Evolutionary conservation across 1,139 yeast genomes (phyloP).

Genomic region (Debaryomyces singareniensis): DNA sequence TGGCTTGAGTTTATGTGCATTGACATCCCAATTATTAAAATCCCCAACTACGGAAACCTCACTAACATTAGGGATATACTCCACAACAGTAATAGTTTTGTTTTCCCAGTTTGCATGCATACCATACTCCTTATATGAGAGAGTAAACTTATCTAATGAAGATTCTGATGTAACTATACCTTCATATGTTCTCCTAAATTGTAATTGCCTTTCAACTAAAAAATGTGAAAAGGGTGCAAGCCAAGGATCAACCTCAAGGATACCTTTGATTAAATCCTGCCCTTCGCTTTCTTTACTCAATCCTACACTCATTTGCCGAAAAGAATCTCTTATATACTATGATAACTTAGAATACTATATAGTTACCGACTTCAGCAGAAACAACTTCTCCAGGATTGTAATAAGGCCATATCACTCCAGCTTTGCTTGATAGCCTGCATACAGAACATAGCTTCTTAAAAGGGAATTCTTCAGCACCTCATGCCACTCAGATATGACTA

Average conservation of each 20-base stretch:
- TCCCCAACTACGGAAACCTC: constrained; percentile 80
- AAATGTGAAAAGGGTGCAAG: constrained; percentile 70
- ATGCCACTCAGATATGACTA: too few relatives aligned
- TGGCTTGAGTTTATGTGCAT: constrained; percentile 47
- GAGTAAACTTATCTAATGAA: constrained; percentile 45
- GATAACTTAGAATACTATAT: too few relatives aligned
- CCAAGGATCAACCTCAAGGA: constrained; percentile 77
- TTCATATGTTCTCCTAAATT: constrained; percentile 47
- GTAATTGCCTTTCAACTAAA: constrained; percentile 32
- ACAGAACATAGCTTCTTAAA: too few relatives aligned
- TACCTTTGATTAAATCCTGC: constrained; percentile 42
- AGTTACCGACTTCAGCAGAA: too few relatives aligned
- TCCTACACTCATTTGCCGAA: too few relatives aligned
- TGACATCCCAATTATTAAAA: constrained; percentile 75
- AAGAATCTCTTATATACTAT: too few relatives aligned
- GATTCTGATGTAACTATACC: constrained; percentile 40
- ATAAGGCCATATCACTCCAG: too few relatives aligned
- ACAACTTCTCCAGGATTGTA: too few relatives aligned
- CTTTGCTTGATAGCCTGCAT: too few relatives aligned
- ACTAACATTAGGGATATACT: constrained; percentile 87
- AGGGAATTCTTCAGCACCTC: too few relatives aligned
- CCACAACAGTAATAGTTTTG: constrained; percentile 56
- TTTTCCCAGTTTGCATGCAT: constrained; percentile 52
- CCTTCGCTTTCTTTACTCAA: too few relatives aligned
- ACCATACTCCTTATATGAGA: constrained; percentile 68